Evolutionary conservation across 331 rosid species (phyloP).

Genomic region (Quercus tomentella): DNA sequence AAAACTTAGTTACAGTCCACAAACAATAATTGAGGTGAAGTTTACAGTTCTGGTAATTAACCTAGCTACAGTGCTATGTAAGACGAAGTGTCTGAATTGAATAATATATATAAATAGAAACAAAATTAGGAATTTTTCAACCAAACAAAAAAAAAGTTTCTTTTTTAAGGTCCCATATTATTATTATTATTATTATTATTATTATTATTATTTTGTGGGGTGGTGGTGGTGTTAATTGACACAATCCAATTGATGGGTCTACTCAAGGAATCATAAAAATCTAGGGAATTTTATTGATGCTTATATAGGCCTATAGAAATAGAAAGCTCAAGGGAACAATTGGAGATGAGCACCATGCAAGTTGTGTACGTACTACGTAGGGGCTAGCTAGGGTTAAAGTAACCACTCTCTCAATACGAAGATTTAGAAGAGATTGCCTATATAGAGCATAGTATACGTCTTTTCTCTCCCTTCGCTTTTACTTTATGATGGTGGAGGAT

Average conservation of each 20-base stretch:
- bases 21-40: conserved; percentile 36
- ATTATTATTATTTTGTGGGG: too few relatives aligned
- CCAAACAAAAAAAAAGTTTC: too few relatives aligned
- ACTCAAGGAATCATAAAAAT: neutral
- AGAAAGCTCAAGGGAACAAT: neutral
- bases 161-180: too few relatives aligned
- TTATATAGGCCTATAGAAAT: neutral
- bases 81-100: neutral
- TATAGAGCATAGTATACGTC: neutral
- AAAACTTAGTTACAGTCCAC: conserved; percentile 27
- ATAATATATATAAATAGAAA: too few relatives aligned
- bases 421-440: neutral
- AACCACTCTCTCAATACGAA: neutral
- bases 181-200: too few relatives aligned
- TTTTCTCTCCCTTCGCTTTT: neutral
- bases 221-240: neutral
- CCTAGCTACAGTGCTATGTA: neutral
- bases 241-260: neutral
- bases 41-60: neutral
- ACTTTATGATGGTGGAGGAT: conserved; percentile 11
- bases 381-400: too few relatives aligned
- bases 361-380: neutral
- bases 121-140: too few relatives aligned
- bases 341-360: neutral
- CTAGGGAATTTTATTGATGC: neutral